A percentile compares a stretch with the other conserved stretches of the same genome.
Evolutionary conservation across 805 yeast genomes (phyloP).

Genomic region (Wickerhamiella brachini): DNA sequence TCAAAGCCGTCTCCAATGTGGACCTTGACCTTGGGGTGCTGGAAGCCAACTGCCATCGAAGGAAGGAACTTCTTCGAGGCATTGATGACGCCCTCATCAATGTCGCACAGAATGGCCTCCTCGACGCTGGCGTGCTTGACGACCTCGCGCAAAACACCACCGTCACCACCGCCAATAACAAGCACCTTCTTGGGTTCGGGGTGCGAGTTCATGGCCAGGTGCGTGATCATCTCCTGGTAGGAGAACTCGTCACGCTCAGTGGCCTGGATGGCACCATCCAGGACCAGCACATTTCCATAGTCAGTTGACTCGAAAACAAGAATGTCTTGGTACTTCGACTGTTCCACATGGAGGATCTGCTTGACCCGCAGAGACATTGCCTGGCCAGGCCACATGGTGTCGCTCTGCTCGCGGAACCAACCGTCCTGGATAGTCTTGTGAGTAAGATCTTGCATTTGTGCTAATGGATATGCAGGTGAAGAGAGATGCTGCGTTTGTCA

Average conservation of each 20-base stretch:
- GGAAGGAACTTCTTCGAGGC: conserved; percentile 82
- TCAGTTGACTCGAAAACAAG: conserved; percentile 83
- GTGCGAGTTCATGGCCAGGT: conserved; percentile 82
- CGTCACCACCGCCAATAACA: conserved; percentile 98
- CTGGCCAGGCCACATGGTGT: conserved; percentile 98
- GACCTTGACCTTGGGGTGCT: conserved; percentile 79
- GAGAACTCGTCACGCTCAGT: conserved; percentile 96
- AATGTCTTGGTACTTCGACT: conserved; percentile 86
- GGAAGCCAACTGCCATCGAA: conserved; percentile 67
- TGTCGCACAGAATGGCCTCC: conserved; percentile 84
- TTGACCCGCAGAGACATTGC: conserved; percentile 88
- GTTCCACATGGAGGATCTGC: conserved; percentile 69
- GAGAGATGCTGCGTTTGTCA: neutral
- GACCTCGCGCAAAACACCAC: conserved; percentile 92
- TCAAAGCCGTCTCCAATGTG: conserved; percentile 97
- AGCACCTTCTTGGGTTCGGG: conserved; percentile 87
- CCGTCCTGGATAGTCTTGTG: conserved; percentile 41
- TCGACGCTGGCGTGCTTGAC: conserved; percentile 80
- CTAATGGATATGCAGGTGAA: neutral
- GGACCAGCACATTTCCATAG: conserved; percentile 89
- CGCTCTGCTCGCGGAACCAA: conserved; percentile 92
- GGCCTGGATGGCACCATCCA: conserved; percentile 90
- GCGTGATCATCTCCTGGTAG: conserved; percentile 97
- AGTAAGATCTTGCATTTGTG: conserved; percentile 14
- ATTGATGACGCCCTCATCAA: conserved; percentile 84